Percentiles rank a stretch among this genome's conserved stretches.
Conservation (phyloP, 768 basidiomycete genomes). For the Rhodosporidiobolus odoratus region DNA sequence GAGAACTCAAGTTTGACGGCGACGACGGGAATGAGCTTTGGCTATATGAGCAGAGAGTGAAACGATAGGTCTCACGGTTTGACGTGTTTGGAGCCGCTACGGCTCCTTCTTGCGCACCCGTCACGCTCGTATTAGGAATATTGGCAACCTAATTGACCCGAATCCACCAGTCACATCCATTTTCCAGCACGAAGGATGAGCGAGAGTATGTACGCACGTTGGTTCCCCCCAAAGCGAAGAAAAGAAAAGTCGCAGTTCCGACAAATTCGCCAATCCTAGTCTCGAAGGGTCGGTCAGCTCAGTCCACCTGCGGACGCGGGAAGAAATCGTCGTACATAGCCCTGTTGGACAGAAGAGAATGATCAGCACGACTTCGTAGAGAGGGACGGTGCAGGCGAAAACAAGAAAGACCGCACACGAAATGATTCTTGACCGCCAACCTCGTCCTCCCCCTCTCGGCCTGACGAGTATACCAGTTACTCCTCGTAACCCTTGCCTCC, state of each 20-base stretch:
- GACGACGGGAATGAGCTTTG: not conserved
- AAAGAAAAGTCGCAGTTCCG: not conserved
- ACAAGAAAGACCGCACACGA: not conserved
- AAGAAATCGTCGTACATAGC: too few species aligned
- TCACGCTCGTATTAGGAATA: not conserved
- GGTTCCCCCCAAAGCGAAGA: not conserved
- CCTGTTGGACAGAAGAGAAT: too few species aligned
- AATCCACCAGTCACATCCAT: not conserved
- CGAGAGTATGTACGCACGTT: not conserved
- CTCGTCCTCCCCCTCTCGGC: not conserved
- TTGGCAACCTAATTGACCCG: not conserved
- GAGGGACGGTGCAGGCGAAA: too few species aligned
- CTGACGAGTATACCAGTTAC: not conserved
- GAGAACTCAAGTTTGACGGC: not conserved
- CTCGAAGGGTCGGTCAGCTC: not conserved
- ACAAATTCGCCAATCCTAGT: not conserved
- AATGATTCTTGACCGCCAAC: not conserved
- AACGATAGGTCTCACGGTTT: not conserved
- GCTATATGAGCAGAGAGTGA: too few species aligned
- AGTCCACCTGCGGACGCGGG: not conserved
- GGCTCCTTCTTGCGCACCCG: not conserved
- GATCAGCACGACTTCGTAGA: too few species aligned
- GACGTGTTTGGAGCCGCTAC: not conserved
- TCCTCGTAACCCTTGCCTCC: too few species aligned
- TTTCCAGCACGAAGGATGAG: not conserved